Evolutionary conservation across 2,329 filamentous ascomycete species (phyloP).

Genomic region (Daldinia sp.): DNA sequence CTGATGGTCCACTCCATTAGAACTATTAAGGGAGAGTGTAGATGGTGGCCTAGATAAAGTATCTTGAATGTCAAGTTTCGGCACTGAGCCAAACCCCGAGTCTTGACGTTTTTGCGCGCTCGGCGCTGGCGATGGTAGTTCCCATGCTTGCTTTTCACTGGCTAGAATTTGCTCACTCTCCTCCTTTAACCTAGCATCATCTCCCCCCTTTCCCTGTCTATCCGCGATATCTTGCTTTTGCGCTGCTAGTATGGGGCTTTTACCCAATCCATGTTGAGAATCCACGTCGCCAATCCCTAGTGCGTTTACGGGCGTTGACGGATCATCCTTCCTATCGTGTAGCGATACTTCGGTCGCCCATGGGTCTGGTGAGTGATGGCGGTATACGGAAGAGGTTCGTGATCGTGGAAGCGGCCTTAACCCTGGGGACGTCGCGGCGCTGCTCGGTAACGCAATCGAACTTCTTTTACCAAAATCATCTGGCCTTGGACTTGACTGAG

Average conservation of each 20-base stretch:
- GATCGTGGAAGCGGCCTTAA: constrained; percentile 46
- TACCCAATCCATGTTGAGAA: constrained; percentile 1
- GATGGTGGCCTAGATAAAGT: constrained; percentile 43
- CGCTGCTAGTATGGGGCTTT: not conserved
- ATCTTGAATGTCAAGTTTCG: constrained; percentile 32
- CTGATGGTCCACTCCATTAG: constrained; percentile 44
- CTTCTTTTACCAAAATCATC: constrained; percentile 48
- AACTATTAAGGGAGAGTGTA: constrained; percentile 44
- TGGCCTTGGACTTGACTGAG: constrained; percentile 46
- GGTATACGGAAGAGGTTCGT: constrained; percentile 45
- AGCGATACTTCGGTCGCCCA: constrained; percentile 51
- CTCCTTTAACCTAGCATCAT: not conserved
- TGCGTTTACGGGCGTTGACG: constrained; percentile 15
- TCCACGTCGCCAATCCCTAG: constrained; percentile 4
- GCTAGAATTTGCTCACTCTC: not conserved
- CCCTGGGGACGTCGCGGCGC: constrained; percentile 49
- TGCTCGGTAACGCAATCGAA: constrained; percentile 53
- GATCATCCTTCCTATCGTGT: constrained; percentile 30
- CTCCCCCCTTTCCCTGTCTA: not conserved
- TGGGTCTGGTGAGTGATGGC: constrained; percentile 53
- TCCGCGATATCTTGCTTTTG: constrained; percentile 2
- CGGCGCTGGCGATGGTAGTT: not conserved
- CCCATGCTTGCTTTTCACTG: not conserved
- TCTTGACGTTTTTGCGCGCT: constrained; percentile 9
- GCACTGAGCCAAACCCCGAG: constrained; percentile 9